Base-by-base conservation (phyloP, 1,284 basidiomycete species). In the Puccinia coronata region DNA sequence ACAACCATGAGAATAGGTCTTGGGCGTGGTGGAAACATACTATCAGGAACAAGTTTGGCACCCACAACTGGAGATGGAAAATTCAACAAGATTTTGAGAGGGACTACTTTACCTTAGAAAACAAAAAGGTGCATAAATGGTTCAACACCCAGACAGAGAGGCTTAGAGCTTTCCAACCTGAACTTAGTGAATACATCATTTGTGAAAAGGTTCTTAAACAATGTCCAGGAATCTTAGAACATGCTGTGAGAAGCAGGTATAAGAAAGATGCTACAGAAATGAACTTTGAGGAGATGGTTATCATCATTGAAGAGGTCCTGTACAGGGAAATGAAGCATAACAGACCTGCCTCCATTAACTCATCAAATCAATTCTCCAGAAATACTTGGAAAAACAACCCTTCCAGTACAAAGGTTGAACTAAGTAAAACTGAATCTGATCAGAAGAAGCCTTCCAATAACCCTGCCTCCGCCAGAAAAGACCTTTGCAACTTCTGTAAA, bases 271-370 rank as follows among this genome's bases (percentile, higher is more conserved):
- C 55, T 28, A 59, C 55, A 31, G 57, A 59, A 1, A 59, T 31
- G 57, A 59, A 20, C 11, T 59, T 59, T 59, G 57, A 59, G 9
- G 57, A 59, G 11, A 59, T 59, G 57, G 57, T 59, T 34, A 59
- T 59, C 57, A 59, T 59, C 2, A 14, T 59, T 31, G 57, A 59
- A 59, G 28, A 59, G 12, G 4, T 59, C 28, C 16, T 59, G n/a
- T n/a, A 59, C 28, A 59, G 57, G 34, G 28, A n/a, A 12, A 34
- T 59, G 57, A 59, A 34, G 34, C 6, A 2, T 59, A 59, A 31
- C 3, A 12, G 8, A 59, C 8, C 12, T 12, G 11, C 28, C 25
- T 11, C 28, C 12, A 4, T 11, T 18, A 12, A 59, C 25, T 31
- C 20, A 31, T 11, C n/a, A 31, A 59, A 28, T 31, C 28, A 59